Conservation (phyloP, 2,329 filamentous ascomycete species). For the Talaromyces sp. region DNA sequence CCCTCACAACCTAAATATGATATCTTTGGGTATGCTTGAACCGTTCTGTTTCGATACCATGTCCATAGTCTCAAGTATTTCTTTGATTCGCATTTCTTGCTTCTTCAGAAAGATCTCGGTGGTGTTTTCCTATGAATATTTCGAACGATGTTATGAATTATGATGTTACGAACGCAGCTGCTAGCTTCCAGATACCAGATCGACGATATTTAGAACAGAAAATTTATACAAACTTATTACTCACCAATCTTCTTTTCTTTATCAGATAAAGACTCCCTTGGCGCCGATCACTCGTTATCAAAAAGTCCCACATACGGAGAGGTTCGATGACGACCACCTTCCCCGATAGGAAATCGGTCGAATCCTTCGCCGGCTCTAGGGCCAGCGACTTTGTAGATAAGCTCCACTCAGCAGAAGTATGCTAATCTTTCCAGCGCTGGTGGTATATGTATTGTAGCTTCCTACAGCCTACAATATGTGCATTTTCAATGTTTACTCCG, state of each 20-base stretch:
- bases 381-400: neutral
- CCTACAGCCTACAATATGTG: neutral
- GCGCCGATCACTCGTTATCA: neutral
- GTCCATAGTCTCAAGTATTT: neutral
- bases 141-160: neutral
- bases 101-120: neutral
- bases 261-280: neutral
- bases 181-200: neutral
- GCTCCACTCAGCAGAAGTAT: neutral
- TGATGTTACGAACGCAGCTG: slow-evolving; percentile 2
- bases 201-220: neutral
- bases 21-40: neutral
- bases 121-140: neutral
- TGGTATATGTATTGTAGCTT: neutral
- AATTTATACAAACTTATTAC: neutral
- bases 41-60: neutral
- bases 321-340: neutral
- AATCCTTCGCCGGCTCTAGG: neutral
- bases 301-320: neutral
- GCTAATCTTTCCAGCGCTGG: neutral
- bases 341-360: neutral
- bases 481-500: neutral
- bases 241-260: neutral
- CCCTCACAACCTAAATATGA: neutral
- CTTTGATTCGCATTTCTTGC: neutral